Conservation (phyloP, 495 filamentous ascomycete species). For the Penicillium crystallinum region DNA sequence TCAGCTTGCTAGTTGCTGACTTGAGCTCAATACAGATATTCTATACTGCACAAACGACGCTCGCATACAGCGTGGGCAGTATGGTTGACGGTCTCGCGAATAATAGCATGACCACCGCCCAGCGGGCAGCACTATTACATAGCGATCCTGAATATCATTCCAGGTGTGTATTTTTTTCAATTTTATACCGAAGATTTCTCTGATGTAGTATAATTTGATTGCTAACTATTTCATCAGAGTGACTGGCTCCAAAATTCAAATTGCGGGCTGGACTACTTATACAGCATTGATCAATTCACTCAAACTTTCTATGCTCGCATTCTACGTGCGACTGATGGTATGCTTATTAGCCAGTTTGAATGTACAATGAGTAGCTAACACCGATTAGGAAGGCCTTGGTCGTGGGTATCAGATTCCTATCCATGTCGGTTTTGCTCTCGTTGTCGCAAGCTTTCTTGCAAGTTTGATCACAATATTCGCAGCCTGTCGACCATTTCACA, state of each 20-base stretch:
- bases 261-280: slow-evolving; percentile 51
- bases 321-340: slow-evolving; percentile 52
- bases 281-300: slow-evolving; percentile 45
- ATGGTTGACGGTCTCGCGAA: slow-evolving; percentile 44
- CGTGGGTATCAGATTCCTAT: slow-evolving; percentile 38
- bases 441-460: slow-evolving; percentile 40
- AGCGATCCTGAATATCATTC: slow-evolving; percentile 30
- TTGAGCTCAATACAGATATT: slow-evolving; percentile 18
- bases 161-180: slow-evolving; percentile 14
- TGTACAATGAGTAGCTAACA: not conserved
- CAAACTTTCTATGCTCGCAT: slow-evolving; percentile 49
- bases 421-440: slow-evolving; percentile 41
- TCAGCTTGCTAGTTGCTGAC: slow-evolving; percentile 1
- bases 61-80: slow-evolving; percentile 30
- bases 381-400: slow-evolving; percentile 29
- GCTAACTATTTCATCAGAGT: slow-evolving; percentile 24
- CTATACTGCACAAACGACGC: slow-evolving; percentile 32
- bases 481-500: slow-evolving; percentile 42
- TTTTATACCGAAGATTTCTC: not conserved
- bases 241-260: slow-evolving; percentile 48
- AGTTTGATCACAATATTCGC: slow-evolving; percentile 44
- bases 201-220: not conserved
- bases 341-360: slow-evolving; percentile 3
- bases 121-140: slow-evolving; percentile 35
- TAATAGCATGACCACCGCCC: slow-evolving; percentile 43